These are phyloP conservation scores for Delonix regia DNA, from an alignment of 306 rosid genomes.

Conservation along the genomic window DNA sequence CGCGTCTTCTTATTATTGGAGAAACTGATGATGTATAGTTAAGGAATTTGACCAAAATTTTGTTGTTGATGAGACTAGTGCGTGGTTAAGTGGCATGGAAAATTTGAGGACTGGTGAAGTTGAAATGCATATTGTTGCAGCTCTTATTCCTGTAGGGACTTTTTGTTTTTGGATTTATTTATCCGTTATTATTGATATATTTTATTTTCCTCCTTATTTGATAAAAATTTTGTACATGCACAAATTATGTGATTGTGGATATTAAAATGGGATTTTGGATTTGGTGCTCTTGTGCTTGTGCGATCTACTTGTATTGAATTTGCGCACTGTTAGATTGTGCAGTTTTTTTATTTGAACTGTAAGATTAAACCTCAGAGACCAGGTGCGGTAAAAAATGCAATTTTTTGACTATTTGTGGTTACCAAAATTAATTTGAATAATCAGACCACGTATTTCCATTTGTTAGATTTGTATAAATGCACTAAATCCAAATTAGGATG, in stretches of 20 bases:
- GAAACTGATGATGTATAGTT: background rate
- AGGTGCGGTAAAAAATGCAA: too few relatives aligned
- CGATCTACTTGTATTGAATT: too few relatives aligned
- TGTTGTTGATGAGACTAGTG: background rate
- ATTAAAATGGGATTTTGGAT: background rate
- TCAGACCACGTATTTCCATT: too few relatives aligned
- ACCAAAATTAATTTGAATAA: too few relatives aligned
- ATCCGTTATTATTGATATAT: constrained; percentile 19
- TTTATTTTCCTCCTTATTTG: constrained; percentile 8
- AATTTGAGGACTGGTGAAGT: constrained; percentile 28
- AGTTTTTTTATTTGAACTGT: too few relatives aligned
- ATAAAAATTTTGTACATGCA: constrained; percentile 5
- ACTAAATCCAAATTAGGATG: too few relatives aligned
- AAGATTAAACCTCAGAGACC: too few relatives aligned
- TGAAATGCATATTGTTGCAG: background rate
- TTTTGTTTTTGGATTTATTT: constrained; percentile 2
- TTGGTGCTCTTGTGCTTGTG: background rate
- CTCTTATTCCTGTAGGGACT: background rate
- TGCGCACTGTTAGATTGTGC: too few relatives aligned
- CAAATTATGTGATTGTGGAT: background rate
- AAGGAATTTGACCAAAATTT: background rate
- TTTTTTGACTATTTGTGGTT: too few relatives aligned
- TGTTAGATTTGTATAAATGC: too few relatives aligned
- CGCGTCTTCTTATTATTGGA: background rate
- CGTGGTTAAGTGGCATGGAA: constrained; percentile 2